Evolutionary conservation across 106 monocot species (phyloP), one percentile per base, ranked within the genome.

Genomic region (Narthecium ossifragum): DNA sequence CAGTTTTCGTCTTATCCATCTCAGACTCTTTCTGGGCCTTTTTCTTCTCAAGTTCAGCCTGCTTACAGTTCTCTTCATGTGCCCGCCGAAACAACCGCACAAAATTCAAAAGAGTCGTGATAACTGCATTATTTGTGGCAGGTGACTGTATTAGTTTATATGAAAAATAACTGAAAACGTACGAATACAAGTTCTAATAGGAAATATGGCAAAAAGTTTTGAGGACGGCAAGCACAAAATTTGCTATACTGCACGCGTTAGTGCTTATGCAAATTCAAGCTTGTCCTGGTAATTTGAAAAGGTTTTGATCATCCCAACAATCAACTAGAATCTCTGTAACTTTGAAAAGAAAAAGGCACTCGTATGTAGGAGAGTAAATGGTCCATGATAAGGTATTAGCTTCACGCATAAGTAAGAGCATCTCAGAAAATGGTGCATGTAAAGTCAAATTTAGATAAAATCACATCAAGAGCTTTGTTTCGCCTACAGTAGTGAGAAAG

Each of bases 61-160:
- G 71, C 70, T 91, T 91, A 52, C 72, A 66, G 70, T 91, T 91
- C 41, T 91, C 91, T 22, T 91, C 86, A 47, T 86, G 91, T 11
- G 91, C 85, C 46, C 39, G 46, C 25, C 70, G 78, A 61, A 92
- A 76, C 53, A 85, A 50, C 31, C 53, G 72, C 18, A 88, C 75
- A 62, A 92, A 88, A 52, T 88, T 88, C 31, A 76, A 41, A 60
- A 92, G 68, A 32, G 92, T 88, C 11, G 75, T 32, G 8, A 78
- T 58, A 57, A 85, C 84, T 92, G 80, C 75, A 92, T 50, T 36
- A 33, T 45, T 64, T 34, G 58, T 37, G 51, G 21, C 5, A 15
- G 14, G 8, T 48, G 25, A 11, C 3, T 11, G 39, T 15, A 7
- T 15, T 48, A 8, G 37, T 25, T 51, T 10, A 52, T 26, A 11